Evolutionary conservation across 345 rosid genomes (phyloP).

Genomic region (Murraya koenigii): DNA sequence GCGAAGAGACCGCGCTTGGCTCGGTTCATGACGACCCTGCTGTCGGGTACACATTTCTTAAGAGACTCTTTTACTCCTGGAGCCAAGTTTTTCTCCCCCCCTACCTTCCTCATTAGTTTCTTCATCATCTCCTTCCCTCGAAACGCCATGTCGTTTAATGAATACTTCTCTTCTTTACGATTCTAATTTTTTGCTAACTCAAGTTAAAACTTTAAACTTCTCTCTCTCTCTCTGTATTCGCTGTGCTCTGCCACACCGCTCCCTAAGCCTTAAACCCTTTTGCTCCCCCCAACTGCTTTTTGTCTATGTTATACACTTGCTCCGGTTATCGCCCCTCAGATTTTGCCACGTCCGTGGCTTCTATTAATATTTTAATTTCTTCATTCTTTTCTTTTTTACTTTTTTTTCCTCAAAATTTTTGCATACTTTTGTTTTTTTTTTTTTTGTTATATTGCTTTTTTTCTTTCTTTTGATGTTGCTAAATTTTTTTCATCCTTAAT

Average conservation of each 20-base stretch:
- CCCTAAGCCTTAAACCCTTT: neutral
- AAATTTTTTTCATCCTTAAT: no score
- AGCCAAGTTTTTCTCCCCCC: slow-evolving; percentile 64
- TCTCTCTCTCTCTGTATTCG: neutral
- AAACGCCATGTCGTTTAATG: slow-evolving; percentile 52
- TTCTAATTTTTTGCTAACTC: neutral
- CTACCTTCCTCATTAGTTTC: slow-evolving; percentile 69
- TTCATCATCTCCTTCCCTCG: slow-evolving; percentile 90
- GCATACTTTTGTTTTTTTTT: no score
- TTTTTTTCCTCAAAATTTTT: neutral
- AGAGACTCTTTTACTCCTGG: slow-evolving; percentile 61
- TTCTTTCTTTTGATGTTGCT: no score
- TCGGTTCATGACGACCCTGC: slow-evolving; percentile 71
- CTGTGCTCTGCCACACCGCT: neutral
- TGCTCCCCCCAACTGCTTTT: neutral
- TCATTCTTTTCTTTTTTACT: neutral
- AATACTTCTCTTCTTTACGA: neutral
- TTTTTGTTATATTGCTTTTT: no score
- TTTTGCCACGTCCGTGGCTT: slow-evolving; percentile 2
- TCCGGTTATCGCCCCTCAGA: neutral
- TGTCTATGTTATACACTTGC: neutral
- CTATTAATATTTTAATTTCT: neutral
- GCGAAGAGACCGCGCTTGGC: slow-evolving; percentile 90
- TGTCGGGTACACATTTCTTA: slow-evolving; percentile 65
- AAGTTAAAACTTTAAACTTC: no score